A percentile compares a stretch with the other conserved stretches of the same genome.
These are phyloP conservation scores for Groenewaldozyma auringiensis DNA, from an alignment of 1,139 yeast genomes.

Conservation along the genomic window DNA sequence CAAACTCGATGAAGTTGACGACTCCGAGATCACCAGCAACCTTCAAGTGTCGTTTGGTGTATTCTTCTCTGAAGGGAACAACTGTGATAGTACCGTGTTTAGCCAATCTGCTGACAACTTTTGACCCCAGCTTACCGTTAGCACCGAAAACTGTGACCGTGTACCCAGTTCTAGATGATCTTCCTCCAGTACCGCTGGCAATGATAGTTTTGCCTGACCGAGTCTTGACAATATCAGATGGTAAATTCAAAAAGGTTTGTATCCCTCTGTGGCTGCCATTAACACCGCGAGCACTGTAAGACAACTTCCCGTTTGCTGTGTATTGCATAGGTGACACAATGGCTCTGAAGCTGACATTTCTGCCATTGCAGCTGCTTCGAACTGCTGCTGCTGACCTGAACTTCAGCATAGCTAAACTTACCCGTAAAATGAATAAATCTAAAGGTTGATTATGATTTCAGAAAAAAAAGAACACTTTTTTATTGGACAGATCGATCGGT, in stretches of 20 bases:
- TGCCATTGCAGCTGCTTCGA: conserved; percentile 2
- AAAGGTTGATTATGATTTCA: not conserved
- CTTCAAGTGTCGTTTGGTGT: conserved; percentile 71
- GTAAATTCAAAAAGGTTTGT: conserved; percentile 34
- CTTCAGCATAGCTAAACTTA: not conserved
- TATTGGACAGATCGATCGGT: not conserved
- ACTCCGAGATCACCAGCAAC: conserved; percentile 85
- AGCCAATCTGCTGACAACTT: conserved; percentile 64
- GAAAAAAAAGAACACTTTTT: not conserved
- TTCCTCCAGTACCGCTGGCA: conserved; percentile 68
- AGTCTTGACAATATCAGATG: conserved; percentile 66
- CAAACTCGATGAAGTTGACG: conserved; percentile 76
- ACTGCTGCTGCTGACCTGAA: conserved; percentile 2
- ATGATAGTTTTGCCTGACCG: conserved; percentile 66
- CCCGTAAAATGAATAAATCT: not conserved
- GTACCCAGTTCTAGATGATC: conserved; percentile 82
- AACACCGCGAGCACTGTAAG: conserved; percentile 7
- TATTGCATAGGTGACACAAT: not conserved
- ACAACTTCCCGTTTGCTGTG: not conserved
- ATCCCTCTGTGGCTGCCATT: conserved; percentile 25
- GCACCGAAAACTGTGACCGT: conserved; percentile 89
- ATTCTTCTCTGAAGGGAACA: conserved; percentile 74
- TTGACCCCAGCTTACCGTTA: conserved; percentile 70
- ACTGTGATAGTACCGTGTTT: conserved; percentile 74
- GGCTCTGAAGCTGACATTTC: conserved; percentile 1